phyloP scores from a whole-genome alignment of 164 flowering plant genomes.

The Houttuynia cordata region DNA sequence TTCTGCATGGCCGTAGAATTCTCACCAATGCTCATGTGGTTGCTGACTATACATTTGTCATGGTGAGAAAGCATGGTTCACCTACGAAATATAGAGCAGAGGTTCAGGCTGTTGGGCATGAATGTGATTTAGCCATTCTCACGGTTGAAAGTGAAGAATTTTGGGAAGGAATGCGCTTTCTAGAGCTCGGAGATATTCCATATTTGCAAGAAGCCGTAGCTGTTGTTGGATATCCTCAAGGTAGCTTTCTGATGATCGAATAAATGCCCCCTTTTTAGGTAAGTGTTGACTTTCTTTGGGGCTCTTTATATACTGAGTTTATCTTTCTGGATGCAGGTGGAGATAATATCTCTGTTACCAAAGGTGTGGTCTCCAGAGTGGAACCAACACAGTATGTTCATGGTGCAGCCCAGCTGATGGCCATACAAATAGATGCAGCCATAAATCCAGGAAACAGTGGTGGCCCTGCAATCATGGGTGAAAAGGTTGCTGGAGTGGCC shows the following conservation, averaged over 20 bases:
- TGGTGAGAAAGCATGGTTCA: slow-evolving; percentile 90
- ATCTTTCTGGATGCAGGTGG: slow-evolving; percentile 45
- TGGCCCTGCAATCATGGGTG: slow-evolving; percentile 95
- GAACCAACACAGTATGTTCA: slow-evolving; percentile 93
- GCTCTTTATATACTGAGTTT: not conserved
- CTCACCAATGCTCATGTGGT: slow-evolving; percentile 96
- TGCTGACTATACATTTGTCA: slow-evolving; percentile 84
- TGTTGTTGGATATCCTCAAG: slow-evolving; percentile 97
- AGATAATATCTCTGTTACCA: slow-evolving; percentile 92
- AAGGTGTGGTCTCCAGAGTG: slow-evolving; percentile 94
- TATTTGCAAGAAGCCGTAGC: slow-evolving; percentile 88
- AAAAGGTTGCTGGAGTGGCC: slow-evolving; percentile 92
- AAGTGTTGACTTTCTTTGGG: not conserved
- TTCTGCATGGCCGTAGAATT: slow-evolving; percentile 59
- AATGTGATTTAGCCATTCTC: slow-evolving; percentile 88
- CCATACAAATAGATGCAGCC: slow-evolving; percentile 95
- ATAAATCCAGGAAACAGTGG: slow-evolving; percentile 97
- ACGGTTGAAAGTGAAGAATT: slow-evolving; percentile 68
- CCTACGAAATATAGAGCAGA: slow-evolving; percentile 78
- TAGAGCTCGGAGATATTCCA: slow-evolving; percentile 84
- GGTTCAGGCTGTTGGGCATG: slow-evolving; percentile 81
- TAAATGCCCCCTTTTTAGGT: not conserved
- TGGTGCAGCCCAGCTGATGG: slow-evolving; percentile 85
- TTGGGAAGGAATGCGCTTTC: slow-evolving; percentile 65
- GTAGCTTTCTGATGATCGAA: slow-evolving; percentile 16